phyloP scores from a whole-genome alignment of 2,329 filamentous ascomycete genomes.

The Cladophialophora chaetospira region DNA sequence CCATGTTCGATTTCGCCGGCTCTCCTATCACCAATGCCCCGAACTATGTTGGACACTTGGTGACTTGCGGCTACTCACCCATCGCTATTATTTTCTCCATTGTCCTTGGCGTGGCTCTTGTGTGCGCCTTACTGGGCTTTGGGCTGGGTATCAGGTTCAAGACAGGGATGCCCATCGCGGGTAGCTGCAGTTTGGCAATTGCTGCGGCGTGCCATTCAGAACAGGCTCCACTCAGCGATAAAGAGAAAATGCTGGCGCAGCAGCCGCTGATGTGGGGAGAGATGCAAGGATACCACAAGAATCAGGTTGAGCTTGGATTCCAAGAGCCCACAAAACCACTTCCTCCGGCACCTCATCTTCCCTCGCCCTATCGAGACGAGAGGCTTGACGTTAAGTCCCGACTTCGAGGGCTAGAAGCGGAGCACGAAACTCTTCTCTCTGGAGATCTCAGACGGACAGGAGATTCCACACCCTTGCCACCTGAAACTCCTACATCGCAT shows the following conservation, averaged over 20 bases:
- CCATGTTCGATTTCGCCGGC: not conserved
- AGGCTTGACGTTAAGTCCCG: too few relatives aligned
- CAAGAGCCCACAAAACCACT: not conserved
- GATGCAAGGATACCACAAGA: not conserved
- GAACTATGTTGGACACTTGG: not conserved
- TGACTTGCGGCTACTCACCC: slow-evolving; percentile 1
- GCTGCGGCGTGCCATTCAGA: not conserved
- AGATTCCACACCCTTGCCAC: too few relatives aligned
- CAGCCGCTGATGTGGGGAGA: slow-evolving; percentile 4
- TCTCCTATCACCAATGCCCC: not conserved
- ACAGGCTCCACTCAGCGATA: not conserved
- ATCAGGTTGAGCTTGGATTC: too few relatives aligned
- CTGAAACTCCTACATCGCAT: too few relatives aligned
- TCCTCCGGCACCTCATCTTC: not conserved
- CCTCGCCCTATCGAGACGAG: not conserved
- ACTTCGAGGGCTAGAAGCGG: too few relatives aligned
- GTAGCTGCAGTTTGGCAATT: not conserved
- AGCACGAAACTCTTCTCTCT: too few relatives aligned
- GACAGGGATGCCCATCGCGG: not conserved
- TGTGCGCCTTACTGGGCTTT: not conserved
- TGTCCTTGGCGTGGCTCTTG: not conserved
- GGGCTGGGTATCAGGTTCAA: not conserved
- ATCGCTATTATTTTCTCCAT: not conserved
- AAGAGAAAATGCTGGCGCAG: not conserved
- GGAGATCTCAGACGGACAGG: too few relatives aligned